Conservation (phyloP, 345 rosid species). For the Chamaenerion angustifolium region DNA sequence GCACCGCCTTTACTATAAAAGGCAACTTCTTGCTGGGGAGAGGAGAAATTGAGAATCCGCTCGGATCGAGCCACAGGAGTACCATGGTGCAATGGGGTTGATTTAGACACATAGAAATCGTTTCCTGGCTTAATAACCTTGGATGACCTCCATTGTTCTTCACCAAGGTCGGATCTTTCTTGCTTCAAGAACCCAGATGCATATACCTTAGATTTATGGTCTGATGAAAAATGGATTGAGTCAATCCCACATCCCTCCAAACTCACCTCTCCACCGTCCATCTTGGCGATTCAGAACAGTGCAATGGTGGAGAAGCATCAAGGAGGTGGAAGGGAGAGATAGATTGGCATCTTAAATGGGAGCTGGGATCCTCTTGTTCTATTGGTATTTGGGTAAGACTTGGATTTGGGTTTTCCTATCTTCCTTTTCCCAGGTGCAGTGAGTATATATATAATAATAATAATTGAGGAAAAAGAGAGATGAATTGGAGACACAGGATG, state of each 20-base stretch:
- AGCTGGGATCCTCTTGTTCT: not conserved
- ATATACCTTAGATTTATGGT: constrained; percentile 29
- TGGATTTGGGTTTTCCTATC: not conserved
- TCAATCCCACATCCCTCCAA: constrained; percentile 30
- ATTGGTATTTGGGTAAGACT: not conserved
- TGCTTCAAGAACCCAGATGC: constrained; percentile 57
- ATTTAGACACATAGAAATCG: constrained; percentile 10
- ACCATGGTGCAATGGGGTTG: constrained; percentile 3
- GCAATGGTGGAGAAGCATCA: not conserved
- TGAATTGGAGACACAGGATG: not conserved
- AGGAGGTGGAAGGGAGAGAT: not conserved
- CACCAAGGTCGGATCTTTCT: constrained; percentile 24
- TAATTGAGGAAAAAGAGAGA: not conserved
- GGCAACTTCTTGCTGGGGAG: constrained; percentile 34
- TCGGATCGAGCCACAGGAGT: constrained; percentile 4
- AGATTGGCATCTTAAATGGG: not conserved
- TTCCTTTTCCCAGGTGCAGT: no score
- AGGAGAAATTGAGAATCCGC: constrained; percentile 51
- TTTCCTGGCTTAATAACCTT: constrained; percentile 33
- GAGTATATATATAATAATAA: not conserved
- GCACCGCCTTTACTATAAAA: constrained; percentile 13
- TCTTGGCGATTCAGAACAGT: constrained; percentile 6
- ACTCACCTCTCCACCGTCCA: constrained; percentile 47
- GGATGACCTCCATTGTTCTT: constrained; percentile 36
- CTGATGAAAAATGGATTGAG: constrained; percentile 27